Evolutionary conservation across 148 eudicot genomes (phyloP), one percentile per base, ranked within the genome.

Genomic region (Nyssa sinensis): DNA sequence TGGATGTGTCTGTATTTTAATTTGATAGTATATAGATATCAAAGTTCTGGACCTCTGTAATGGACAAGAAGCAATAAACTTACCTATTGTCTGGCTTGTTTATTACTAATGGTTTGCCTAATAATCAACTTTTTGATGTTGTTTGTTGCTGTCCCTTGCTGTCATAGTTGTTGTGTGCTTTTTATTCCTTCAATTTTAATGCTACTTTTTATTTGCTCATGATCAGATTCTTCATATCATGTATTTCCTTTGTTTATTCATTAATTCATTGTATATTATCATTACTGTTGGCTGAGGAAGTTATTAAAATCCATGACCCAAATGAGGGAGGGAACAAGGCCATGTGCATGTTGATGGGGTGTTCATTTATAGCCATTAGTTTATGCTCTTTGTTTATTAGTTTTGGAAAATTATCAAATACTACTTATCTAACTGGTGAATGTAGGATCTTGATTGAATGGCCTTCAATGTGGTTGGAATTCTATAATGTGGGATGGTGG

Each of bases 281-380:
- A 3, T 70, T 57, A 12, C 60, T 28, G 24, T 35, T 28, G 31
- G 7, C 7, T 11, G 24, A 25, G 23, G 58, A 70, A 11, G 6
- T 8, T 73, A 34, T 47, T 51, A 51, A 74, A 64, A 74, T 47
- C 17, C 77, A 67, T 61, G 65, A 47, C 14, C 62, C 66, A 31
- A 61, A 33, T 12, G 62, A 30, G 65, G 21, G 71, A 64, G 88
- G 88, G 77, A 85, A 77, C 83, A 85, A 23, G 79, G 39, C 79
- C 88, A 85, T 85, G 88, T 85, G 88, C 78, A 70, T 85, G 83
- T 53, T 78, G 75, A 72, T 78, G 80, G 72, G 61, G 70, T 17
- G 58, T 53, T 64, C 51, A 77, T 63, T 71, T 64, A 55, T 57
- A 28, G 66, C 66, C 75, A 61, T 60, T 39, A 19, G 35, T 72